Conservation (phyloP, 805 yeast genomes). For the Nakazawaea ishiwadae region DNA sequence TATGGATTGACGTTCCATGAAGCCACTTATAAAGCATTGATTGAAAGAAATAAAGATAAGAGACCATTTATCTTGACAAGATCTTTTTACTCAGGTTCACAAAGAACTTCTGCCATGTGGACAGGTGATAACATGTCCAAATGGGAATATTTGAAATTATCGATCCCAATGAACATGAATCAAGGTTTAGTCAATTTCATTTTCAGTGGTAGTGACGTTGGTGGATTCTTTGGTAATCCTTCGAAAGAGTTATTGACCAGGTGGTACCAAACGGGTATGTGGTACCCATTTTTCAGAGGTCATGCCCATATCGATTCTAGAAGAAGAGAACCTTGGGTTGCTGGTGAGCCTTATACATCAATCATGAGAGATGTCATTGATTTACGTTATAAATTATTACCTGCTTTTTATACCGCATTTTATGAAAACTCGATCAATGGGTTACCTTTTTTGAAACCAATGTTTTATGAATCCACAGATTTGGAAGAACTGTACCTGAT, state of each 20-base stretch:
- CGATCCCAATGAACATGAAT: conserved; percentile 86
- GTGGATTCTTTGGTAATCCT: conserved; percentile 95
- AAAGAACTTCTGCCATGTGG: conserved; percentile 92
- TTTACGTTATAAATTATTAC: conserved; percentile 72
- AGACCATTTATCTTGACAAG: conserved; percentile 90
- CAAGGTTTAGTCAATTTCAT: conserved; percentile 83
- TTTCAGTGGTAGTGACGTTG: conserved; percentile 94
- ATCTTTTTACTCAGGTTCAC: conserved; percentile 87
- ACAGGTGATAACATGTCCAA: conserved; percentile 94
- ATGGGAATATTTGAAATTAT: conserved; percentile 80
- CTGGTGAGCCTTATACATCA: conserved; percentile 68
- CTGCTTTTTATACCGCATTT: conserved; percentile 78
- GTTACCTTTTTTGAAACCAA: conserved; percentile 65
- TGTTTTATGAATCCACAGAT: conserved; percentile 52
- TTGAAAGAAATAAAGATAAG: conserved; percentile 41
- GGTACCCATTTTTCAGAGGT: conserved; percentile 95
- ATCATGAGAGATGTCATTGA: conserved; percentile 65
- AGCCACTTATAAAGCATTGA: conserved; percentile 67
- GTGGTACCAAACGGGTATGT: conserved; percentile 95
- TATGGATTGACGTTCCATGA: conserved; percentile 80
- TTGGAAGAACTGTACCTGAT: conserved; percentile 45
- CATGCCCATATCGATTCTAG: conserved; percentile 95
- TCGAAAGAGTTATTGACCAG: conserved; percentile 72
- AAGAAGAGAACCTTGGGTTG: conserved; percentile 89
- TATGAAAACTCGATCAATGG: conserved; percentile 58